These are phyloP conservation scores for Lactuca sativa DNA, from an alignment of 129 eudicot species.

Conservation along the genomic window DNA sequence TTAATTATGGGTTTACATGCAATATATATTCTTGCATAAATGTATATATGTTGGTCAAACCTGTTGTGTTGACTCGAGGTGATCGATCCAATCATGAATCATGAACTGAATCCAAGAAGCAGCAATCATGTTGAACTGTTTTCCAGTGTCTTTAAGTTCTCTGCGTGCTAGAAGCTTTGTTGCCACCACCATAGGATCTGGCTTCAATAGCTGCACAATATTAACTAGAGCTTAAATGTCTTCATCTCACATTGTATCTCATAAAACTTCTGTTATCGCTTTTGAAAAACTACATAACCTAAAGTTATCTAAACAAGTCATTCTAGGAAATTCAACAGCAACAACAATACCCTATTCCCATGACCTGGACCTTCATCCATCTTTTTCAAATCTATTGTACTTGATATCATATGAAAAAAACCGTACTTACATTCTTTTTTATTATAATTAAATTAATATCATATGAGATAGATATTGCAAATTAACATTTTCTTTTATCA, in stretches of 20 bases:
- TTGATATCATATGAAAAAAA: too few species aligned
- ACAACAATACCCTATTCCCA: too few species aligned
- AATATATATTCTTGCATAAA: background rate
- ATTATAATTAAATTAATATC: too few species aligned
- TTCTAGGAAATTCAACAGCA: too few species aligned
- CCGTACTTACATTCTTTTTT: too few species aligned
- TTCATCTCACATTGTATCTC: background rate
- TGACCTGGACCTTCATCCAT: too few species aligned
- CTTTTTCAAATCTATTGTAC: too few species aligned
- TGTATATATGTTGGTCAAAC: constrained; percentile 7
- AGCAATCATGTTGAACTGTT: constrained; percentile 54
- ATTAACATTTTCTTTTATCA: too few species aligned
- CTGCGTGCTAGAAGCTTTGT: constrained; percentile 52
- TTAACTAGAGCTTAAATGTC: background rate
- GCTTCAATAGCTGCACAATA: constrained; percentile 35
- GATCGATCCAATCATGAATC: constrained; percentile 63
- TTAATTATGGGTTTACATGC: background rate
- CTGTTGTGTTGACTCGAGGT: constrained; percentile 50
- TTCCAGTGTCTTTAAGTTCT: constrained; percentile 44
- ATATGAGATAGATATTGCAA: too few species aligned
- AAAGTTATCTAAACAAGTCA: too few species aligned
- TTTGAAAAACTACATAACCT: too few species aligned
- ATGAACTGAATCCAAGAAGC: constrained; percentile 54
- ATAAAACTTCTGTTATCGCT: background rate
- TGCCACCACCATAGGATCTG: constrained; percentile 61